Evolutionary conservation across 1,139 yeast genomes (phyloP).

Genomic region (Diutina ranongensis): DNA sequence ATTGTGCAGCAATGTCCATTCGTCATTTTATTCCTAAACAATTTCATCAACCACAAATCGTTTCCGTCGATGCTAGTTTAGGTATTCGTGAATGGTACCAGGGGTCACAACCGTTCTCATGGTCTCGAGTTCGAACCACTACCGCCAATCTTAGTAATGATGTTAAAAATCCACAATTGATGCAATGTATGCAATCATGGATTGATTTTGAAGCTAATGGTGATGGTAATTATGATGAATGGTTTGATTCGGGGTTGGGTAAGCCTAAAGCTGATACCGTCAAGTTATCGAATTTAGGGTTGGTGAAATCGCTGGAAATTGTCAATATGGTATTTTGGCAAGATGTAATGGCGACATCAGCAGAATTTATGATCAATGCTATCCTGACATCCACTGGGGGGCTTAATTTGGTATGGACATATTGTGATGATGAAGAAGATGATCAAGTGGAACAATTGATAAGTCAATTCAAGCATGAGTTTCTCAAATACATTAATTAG

Average conservation of each 20-base stretch:
- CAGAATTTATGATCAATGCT: slow-evolving; percentile 2
- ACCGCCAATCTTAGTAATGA: neutral
- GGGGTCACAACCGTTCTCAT: neutral
- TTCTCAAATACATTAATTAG: too few relatives aligned
- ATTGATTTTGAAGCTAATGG: neutral
- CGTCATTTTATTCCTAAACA: slow-evolving; percentile 1
- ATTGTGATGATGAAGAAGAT: neutral
- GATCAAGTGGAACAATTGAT: too few relatives aligned
- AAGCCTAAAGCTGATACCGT: neutral
- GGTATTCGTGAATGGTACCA: neutral
- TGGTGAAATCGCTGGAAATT: neutral
- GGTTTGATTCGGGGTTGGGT: neutral
- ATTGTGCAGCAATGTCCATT: neutral
- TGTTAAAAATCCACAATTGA: neutral
- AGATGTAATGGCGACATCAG: neutral
- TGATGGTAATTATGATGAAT: neutral
- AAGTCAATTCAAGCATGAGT: too few relatives aligned
- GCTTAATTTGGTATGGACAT: neutral
- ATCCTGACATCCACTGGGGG: slow-evolving; percentile 2
- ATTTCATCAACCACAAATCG: neutral
- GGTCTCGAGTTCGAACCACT: neutral
- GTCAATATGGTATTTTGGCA: neutral
- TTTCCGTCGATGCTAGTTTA: neutral
- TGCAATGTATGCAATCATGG: neutral
- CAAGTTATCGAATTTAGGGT: neutral